Evolutionary conservation across 1,139 yeast genomes (phyloP).

Genomic region (Yamadazyma mexicana): DNA sequence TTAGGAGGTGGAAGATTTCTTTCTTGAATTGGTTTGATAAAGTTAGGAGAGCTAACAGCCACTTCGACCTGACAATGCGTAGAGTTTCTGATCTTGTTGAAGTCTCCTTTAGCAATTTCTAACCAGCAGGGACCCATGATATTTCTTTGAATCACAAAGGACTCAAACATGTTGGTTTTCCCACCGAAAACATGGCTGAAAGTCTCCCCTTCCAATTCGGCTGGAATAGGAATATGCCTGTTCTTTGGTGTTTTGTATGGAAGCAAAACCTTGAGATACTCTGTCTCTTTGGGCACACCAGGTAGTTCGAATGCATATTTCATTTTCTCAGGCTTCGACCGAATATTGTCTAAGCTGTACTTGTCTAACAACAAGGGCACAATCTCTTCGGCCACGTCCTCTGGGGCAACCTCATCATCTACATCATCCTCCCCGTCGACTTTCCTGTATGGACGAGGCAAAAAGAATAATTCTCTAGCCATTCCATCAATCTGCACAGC

Average conservation of each 20-base stretch:
- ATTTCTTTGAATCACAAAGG: slow-evolving; percentile 77
- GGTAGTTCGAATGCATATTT: slow-evolving; percentile 89
- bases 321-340: slow-evolving; percentile 68
- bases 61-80: slow-evolving; percentile 85
- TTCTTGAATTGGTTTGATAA: slow-evolving; percentile 52
- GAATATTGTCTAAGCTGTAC: slow-evolving; percentile 60
- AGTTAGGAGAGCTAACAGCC: slow-evolving; percentile 50
- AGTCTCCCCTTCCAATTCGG: slow-evolving; percentile 71
- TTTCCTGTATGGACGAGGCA: slow-evolving; percentile 58
- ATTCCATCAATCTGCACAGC: slow-evolving; percentile 76
- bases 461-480: slow-evolving; percentile 69
- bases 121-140: slow-evolving; percentile 99
- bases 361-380: slow-evolving; percentile 62
- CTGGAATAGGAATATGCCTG: slow-evolving; percentile 51
- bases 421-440: slow-evolving; percentile 42
- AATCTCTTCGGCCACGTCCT: slow-evolving; percentile 79
- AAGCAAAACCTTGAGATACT: slow-evolving; percentile 74
- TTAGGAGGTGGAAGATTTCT: slow-evolving; percentile 52
- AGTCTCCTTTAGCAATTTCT: slow-evolving; percentile 64
- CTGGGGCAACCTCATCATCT: slow-evolving; percentile 44
- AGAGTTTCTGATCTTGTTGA: slow-evolving; percentile 57
- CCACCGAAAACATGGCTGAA: slow-evolving; percentile 83
- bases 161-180: slow-evolving; percentile 72
- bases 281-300: slow-evolving; percentile 76
- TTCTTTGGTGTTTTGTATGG: slow-evolving; percentile 68